Evolutionary conservation across 1,139 yeast species (phyloP).

Genomic region (Yamadazyma dendronema): DNA sequence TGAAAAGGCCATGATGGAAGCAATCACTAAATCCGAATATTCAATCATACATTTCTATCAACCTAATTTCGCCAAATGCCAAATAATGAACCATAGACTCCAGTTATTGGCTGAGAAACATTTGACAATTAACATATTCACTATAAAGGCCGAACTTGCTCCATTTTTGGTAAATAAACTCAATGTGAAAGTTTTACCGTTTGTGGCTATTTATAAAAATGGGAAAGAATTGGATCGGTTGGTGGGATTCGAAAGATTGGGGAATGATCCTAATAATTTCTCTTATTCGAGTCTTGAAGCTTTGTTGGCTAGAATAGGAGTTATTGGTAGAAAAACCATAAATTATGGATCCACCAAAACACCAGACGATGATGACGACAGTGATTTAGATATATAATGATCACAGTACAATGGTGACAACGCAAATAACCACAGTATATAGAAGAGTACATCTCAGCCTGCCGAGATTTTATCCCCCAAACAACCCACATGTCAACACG

Average conservation of each 20-base stretch:
- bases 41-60: slow-evolving; percentile 67
- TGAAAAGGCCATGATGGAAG: slow-evolving; percentile 58
- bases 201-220: slow-evolving; percentile 57
- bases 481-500: too few relatives aligned
- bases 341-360: slow-evolving; percentile 22
- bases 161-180: slow-evolving; percentile 70
- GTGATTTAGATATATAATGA: slow-evolving; percentile 36
- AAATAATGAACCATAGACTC: slow-evolving; percentile 52
- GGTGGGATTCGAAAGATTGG: slow-evolving; percentile 66
- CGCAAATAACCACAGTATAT: too few relatives aligned
- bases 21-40: slow-evolving; percentile 41
- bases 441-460: too few relatives aligned
- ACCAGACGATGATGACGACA: slow-evolving; percentile 29
- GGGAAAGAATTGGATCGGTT: slow-evolving; percentile 60
- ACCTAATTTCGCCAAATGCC: slow-evolving; percentile 59
- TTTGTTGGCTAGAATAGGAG: slow-evolving; percentile 29
- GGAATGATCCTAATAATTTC: slow-evolving; percentile 31
- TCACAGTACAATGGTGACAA: too few relatives aligned
- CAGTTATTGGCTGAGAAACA: slow-evolving; percentile 51
- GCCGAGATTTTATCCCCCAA: too few relatives aligned
- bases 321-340: slow-evolving; percentile 33
- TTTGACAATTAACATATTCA: slow-evolving; percentile 51
- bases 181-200: slow-evolving; percentile 66
- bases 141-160: slow-evolving; percentile 62
- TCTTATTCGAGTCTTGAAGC: slow-evolving; percentile 46